Evolutionary conservation across 139 green algal species (phyloP), one percentile per base, ranked within the genome.

Genomic region (Monoraphidium neglectum): DNA sequence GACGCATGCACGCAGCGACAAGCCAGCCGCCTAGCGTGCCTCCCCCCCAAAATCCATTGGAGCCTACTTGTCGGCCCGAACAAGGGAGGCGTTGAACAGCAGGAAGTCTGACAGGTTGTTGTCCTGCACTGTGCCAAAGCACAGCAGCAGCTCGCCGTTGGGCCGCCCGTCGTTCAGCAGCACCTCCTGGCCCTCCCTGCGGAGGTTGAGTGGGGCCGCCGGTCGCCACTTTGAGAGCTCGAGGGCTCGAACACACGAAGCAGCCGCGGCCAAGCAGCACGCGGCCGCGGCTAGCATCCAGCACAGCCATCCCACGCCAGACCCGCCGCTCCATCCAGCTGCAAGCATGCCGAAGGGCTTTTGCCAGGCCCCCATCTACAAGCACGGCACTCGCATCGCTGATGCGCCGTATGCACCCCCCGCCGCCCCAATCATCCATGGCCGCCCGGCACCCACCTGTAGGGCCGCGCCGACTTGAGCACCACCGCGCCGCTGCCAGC

Each of bases 141-240:
- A 84, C 40, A 98, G 85, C 43, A 97, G 78, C 64, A 96, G 76
- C 82, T 98, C 94, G 33, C 82, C 81, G 77, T 94, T 97, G 53
- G 93, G 91, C 15, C 93, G 88, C 0, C 77, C 84, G 68, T 98
- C 92, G 76, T 89, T 92, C 13, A 97, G 43, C 12, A 77, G 28
- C 37, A 98, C 77, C 77, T 92, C 87, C 26, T 92, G 67, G 4
- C 88, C 89, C 5, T 76, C 76, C 74, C 89, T 92, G 83, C n/a
- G n/a, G n/a, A n/a, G n/a, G n/a, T 8, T 51, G 43, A 8, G 43
- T 51, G 8, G 43, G 43, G 43, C 8, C 8, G 43, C 43, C 8
- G 43, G 43, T 21, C 43, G 43, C 43, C 43, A 51, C 8, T 12
- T 21, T 8, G 12, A 51, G 43, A 8, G 43, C 43, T 8, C 8